Conservation (phyloP, 768 basidiomycete species). For the Rubroboletus satanas region DNA sequence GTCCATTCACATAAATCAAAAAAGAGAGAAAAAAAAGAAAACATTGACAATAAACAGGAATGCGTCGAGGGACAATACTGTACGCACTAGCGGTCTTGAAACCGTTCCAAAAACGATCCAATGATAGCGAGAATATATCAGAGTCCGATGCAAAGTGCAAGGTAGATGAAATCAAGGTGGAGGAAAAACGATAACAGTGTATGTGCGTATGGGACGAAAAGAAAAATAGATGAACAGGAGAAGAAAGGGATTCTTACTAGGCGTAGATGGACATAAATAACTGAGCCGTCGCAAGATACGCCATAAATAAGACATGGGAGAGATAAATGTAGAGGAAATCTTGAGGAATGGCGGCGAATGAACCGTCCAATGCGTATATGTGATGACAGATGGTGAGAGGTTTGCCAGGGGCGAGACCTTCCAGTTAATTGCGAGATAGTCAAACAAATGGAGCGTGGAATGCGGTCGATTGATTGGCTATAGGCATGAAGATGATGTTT, state of each 20-base stretch:
- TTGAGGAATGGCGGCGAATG: conserved; percentile 20
- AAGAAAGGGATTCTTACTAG: conserved; percentile 7
- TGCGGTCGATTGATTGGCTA: conserved; percentile 24
- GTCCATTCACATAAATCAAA: conserved; percentile 15
- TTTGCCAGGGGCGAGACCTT: conserved; percentile 9
- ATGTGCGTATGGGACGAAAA: conserved; percentile 1
- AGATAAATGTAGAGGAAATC: conserved; percentile 14
- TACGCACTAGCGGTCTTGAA: conserved; percentile 21
- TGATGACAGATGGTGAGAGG: conserved; percentile 25
- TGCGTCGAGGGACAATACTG: conserved; percentile 15
- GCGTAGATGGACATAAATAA: conserved; percentile 34
- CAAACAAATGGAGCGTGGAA: conserved; percentile 31
- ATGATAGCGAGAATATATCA: conserved; percentile 1
- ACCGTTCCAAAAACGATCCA: conserved; percentile 17
- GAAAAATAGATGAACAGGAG: not conserved
- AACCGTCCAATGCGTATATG: conserved; percentile 30
- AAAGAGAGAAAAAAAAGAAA: not conserved
- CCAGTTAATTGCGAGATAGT: conserved; percentile 19
- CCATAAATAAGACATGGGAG: conserved; percentile 25
- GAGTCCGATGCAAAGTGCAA: conserved; percentile 20
- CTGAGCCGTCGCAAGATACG: conserved; percentile 25
- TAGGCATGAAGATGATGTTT: conserved; percentile 18
- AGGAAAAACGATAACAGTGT: not conserved
- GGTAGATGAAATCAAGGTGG: not conserved
- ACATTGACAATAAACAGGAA: conserved; percentile 15